Base-by-base conservation (phyloP, 2,329 filamentous ascomycete species). In the Graphilbum sp. region DNA sequence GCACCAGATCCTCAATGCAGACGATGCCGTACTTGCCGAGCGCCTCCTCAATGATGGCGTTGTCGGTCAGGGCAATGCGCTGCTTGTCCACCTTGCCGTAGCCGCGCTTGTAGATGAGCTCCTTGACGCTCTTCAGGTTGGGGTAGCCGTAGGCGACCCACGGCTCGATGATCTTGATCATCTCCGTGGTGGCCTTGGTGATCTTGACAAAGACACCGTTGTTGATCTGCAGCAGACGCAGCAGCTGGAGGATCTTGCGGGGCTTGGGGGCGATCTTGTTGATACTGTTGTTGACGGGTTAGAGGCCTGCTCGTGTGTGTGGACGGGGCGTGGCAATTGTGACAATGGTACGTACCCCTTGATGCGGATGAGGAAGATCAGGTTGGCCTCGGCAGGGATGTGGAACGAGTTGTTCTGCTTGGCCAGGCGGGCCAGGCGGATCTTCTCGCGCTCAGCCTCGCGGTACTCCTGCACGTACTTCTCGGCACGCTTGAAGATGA, bases 241-340 rank as follows among this genome's bases (percentile, higher is more conserved):
- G 87, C 46, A 98, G 84, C 72, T 98, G 90, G 55, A 98, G 79
- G 60, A 94, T 96, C 80, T 98, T 98, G 75, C 90, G 87, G 67
- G 92, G 92, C 83, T 98, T 96, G 55, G 90, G 90, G 62, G 92
- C 79, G 57, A 98, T 96, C 83, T 98, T 98, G 84, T 96, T 96
- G 86, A 98, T 96, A 29, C 27, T 29, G 27, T n/a, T n/a, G n/a
- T n/a, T n/a, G n/a, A n/a, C n/a, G n/a, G n/a, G n/a, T n/a, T n/a
- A n/a, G n/a, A n/a, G n/a, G n/a, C n/a, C n/a, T n/a, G n/a, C n/a
- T n/a, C n/a, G n/a, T n/a, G n/a, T n/a, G n/a, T n/a, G n/a, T n/a
- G n/a, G n/a, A n/a, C n/a, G n/a, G n/a, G n/a, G n/a, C n/a, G n/a
- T n/a, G n/a, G n/a, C n/a, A n/a, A n/a, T n/a, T n/a, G n/a, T 29